Evolutionary conservation across 2,329 filamentous ascomycete genomes (phyloP), one percentile per base, ranked within the genome.

Genomic region (Fusarium hainanense): DNA sequence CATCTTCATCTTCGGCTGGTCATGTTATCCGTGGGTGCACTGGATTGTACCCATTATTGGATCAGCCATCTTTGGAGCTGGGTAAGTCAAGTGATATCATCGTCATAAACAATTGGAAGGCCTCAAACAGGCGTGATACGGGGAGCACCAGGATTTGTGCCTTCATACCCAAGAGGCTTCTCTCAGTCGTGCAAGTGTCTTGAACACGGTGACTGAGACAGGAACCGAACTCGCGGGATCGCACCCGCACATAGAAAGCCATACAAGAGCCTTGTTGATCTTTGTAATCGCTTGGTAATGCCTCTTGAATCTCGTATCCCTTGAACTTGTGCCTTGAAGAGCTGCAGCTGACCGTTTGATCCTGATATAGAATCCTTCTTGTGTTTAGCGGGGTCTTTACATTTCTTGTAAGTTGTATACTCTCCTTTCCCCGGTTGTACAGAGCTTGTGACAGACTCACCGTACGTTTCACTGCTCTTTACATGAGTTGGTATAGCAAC

Each of bases 1-100:
- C 9, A 81, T 98, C 18, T 97, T 98, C 79, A 92, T 93, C 81
- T 97, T 97, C 80, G 93, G 89, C 11, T 97, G 93, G 92, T 94
- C 92, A 7, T 91, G 92, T 16, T 94, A 90, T 77, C 79, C 89
- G 4, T 86, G 80, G 72, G 87, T 97, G 50, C 91, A 93, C 79
- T 95, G 90, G 90, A 91, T 93, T 66, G 85, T 90, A 47, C 90
- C 92, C 27, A 90, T 93, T 70, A 90, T 94, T 79, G 92, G 90
- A 21, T 91, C 89, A 28, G 85, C 79, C 43, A 82, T 94, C 46
- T 94, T 94, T 80, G 92, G 90, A 60, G 82, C 85, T 77, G 92
- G 87, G 89, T 92, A 83, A 83, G 89, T 85, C 14, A 50, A 51
- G 28, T 50, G 54, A 82, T 83, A 89, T 84, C 30, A 43, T 48